Evolutionary conservation across 2,329 filamentous ascomycete genomes (phyloP), one percentile per base, ranked within the genome.

Genomic region (Epichloe scottii): DNA sequence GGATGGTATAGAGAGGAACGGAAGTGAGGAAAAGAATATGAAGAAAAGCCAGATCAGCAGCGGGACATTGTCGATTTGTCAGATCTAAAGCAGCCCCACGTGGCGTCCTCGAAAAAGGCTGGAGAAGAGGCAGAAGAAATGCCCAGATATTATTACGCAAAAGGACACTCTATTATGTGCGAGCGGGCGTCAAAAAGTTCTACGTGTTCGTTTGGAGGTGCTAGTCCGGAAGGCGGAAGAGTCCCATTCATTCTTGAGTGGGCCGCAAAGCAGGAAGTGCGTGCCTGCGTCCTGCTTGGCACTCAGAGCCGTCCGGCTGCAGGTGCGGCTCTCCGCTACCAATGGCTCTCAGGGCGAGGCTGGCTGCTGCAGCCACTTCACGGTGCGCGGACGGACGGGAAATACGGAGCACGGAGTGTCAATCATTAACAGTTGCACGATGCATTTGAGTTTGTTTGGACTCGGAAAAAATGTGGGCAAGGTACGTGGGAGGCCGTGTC

Each of bases 1-100:
- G 23, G 34, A 38, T 19, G 19, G 46, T 48, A 40, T 44, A 41
- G 35, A 44, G 17, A 40, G 26, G 33, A 46, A 17, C n/a, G 8
- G 10, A 45, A 46, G 7, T 19, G 48, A 38, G 30, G 35, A 30
- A 35, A 33, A 30, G 5, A 45, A 34, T 23, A 10, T 3, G 35
- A 42, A 46, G 14, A 49, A 51, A 8, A 42, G 41, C 41, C 49
- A 53, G 37, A 47, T 54, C 43, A 54, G 49, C 33, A 48, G 35
- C 33, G 30, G 39, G 58, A 57, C 63, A 65, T 65, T 61, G 53
- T 54, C 60, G 57, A 58, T 56, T 60, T 61, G 57, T 59, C 58
- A 59, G 58, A 54, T 50, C 52, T 53, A 53, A 56, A 56, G 54
- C 45, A 55, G 57, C 62, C 59, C 63, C 64, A 66, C 62, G 64